A percentile compares a stretch with the other conserved stretches of the same genome.
Evolutionary conservation across 257 asterid species (phyloP).

Genomic region (Nemophila menziesii): DNA sequence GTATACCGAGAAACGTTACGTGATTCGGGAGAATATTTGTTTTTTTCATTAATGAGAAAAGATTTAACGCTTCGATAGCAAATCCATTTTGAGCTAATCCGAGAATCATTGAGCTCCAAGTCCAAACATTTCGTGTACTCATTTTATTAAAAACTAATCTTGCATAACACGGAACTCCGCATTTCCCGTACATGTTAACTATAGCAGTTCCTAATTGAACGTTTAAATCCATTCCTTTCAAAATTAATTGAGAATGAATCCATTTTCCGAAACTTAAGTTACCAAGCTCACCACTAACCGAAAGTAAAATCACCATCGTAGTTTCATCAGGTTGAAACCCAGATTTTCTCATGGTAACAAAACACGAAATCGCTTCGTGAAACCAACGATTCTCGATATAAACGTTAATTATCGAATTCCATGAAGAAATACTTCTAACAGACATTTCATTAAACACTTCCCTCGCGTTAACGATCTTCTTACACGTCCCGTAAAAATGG

Average conservation of each 20-base stretch:
- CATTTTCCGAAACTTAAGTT: slow-evolving; percentile 57
- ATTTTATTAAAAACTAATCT: slow-evolving; percentile 35
- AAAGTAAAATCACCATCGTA: slow-evolving; percentile 59
- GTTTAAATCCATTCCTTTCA: slow-evolving; percentile 34
- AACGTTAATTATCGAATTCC: slow-evolving; percentile 71
- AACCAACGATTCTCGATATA: slow-evolving; percentile 38
- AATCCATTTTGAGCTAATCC: slow-evolving; percentile 72
- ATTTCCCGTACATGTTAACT: slow-evolving; percentile 72
- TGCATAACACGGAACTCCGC: slow-evolving; percentile 47
- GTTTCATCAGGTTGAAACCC: slow-evolving; percentile 47
- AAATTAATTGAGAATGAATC: slow-evolving; percentile 58
- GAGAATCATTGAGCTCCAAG: slow-evolving; percentile 77
- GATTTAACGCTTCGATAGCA: slow-evolving; percentile 35
- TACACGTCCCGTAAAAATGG: slow-evolving; percentile 48
- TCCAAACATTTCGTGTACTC: slow-evolving; percentile 52
- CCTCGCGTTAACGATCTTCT: slow-evolving; percentile 31
- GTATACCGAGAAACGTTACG: slow-evolving; percentile 68
- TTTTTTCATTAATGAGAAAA: slow-evolving; percentile 35
- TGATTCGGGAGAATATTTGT: slow-evolving; percentile 37
- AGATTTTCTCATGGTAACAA: slow-evolving; percentile 30
- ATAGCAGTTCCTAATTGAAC: slow-evolving; percentile 62
- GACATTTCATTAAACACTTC: slow-evolving; percentile 61
- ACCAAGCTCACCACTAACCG: slow-evolving; percentile 51
- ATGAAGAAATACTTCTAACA: slow-evolving; percentile 40
- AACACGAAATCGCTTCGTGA: slow-evolving; percentile 28